A percentile compares a stretch with the other conserved stretches of the same genome.
These are phyloP conservation scores for Salvia hispanica DNA, from an alignment of 257 asterid species.

Conservation along the genomic window DNA sequence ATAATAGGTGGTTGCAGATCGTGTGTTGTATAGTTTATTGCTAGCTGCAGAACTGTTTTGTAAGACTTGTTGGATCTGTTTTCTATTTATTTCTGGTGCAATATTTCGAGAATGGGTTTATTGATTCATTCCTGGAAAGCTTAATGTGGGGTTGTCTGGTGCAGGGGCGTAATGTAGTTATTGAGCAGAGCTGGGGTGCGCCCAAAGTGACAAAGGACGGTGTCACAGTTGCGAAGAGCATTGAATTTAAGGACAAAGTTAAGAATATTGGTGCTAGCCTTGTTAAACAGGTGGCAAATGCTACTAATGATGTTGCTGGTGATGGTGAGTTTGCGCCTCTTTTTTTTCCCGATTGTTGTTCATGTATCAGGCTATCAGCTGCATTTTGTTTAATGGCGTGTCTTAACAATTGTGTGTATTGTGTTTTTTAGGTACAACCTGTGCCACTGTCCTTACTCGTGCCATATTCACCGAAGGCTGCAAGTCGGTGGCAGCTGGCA, in stretches of 20 bases:
- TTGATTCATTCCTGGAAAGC: neutral
- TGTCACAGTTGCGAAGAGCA: conserved; percentile 94
- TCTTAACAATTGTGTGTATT: neutral
- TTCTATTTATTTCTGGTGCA: neutral
- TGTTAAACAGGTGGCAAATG: conserved; percentile 97
- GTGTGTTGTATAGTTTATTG: neutral
- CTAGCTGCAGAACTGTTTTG: neutral
- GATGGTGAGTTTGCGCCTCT: conserved; percentile 65
- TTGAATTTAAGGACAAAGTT: conserved; percentile 85
- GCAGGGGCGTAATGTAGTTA: conserved; percentile 93
- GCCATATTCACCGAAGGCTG: conserved; percentile 94
- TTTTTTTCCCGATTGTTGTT: neutral
- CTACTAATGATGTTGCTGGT: conserved; percentile 97
- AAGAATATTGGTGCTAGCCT: conserved; percentile 96
- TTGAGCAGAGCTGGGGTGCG: conserved; percentile 99
- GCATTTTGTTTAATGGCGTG: neutral
- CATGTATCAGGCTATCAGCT: neutral
- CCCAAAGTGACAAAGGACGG: conserved; percentile 99
- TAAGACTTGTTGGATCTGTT: neutral
- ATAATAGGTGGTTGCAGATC: neutral
- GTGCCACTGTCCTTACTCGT: conserved; percentile 95
- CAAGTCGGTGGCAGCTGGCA: conserved; percentile 98
- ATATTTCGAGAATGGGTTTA: neutral
- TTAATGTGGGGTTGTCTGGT: conserved; percentile 20
- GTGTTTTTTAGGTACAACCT: conserved; percentile 70